phyloP scores from a whole-genome alignment of 129 eudicot genomes.

The Chrysanthemum makinoi region DNA sequence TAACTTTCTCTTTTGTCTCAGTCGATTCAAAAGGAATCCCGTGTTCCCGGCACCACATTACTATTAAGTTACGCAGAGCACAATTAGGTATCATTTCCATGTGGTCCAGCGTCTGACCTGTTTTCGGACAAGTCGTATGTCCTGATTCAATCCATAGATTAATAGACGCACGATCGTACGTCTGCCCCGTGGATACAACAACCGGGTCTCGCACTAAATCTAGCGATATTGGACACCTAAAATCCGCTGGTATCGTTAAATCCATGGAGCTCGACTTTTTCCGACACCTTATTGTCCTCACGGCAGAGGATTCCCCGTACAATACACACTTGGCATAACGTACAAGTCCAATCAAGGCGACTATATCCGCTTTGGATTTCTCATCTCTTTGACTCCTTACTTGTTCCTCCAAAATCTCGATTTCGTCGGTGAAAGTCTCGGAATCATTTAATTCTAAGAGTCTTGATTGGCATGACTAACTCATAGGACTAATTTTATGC shows the following conservation, averaged over 20 bases:
- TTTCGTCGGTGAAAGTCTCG: slow-evolving; percentile 55
- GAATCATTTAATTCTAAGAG: slow-evolving; percentile 58
- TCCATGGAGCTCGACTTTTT: slow-evolving; percentile 45
- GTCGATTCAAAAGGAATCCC: slow-evolving; percentile 65
- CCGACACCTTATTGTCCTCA: slow-evolving; percentile 24
- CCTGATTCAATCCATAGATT: slow-evolving; percentile 86
- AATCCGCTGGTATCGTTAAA: slow-evolving; percentile 64
- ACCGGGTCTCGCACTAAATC: slow-evolving; percentile 89
- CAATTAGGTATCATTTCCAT: slow-evolving; percentile 66
- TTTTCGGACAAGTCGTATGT: slow-evolving; percentile 91
- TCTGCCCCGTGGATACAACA: slow-evolving; percentile 84
- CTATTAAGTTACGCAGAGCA: slow-evolving; percentile 75
- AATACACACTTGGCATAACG: slow-evolving; percentile 83
- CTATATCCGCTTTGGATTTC: slow-evolving; percentile 44
- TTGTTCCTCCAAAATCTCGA: slow-evolving; percentile 77
- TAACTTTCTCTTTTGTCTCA: slow-evolving; percentile 46
- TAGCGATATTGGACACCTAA: slow-evolving; percentile 86
- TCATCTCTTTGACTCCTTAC: slow-evolving; percentile 60
- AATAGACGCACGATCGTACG: slow-evolving; percentile 81
- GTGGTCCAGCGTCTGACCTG: slow-evolving; percentile 79
- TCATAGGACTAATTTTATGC: no score
- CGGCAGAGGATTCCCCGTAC: slow-evolving; percentile 76
- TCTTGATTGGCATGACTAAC: no score
- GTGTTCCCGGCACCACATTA: slow-evolving; percentile 93
- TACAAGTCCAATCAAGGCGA: slow-evolving; percentile 81